phyloP scores from a whole-genome alignment of 2,329 filamentous ascomycete genomes.

The Colletotrichum agaves region DNA sequence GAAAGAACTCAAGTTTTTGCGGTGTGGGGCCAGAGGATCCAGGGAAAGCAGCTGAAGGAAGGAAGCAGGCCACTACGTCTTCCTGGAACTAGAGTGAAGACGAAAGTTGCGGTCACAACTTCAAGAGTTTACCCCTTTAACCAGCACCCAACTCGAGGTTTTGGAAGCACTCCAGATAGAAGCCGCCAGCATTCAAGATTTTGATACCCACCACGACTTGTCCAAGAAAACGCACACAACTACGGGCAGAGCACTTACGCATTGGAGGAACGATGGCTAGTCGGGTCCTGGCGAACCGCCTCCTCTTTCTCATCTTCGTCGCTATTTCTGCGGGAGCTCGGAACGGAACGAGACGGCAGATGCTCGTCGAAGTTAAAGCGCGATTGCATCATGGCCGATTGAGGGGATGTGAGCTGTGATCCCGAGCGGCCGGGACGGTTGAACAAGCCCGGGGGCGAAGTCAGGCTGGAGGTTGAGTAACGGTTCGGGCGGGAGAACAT shows the following conservation, averaged over 20 bases:
- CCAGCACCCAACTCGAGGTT: no score
- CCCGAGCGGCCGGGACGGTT: conserved; percentile 80
- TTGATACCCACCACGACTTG: conserved; percentile 31
- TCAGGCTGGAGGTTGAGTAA: conserved; percentile 89
- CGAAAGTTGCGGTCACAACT: neutral
- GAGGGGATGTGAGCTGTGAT: conserved; percentile 83
- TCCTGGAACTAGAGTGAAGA: neutral
- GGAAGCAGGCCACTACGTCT: neutral
- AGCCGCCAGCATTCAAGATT: neutral
- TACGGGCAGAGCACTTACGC: conserved; percentile 70
- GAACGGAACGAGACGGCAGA: conserved; percentile 85
- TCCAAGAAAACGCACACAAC: conserved; percentile 18
- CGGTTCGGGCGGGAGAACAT: conserved; percentile 86
- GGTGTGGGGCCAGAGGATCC: neutral
- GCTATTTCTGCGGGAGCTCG: conserved; percentile 87
- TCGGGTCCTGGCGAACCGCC: conserved; percentile 74
- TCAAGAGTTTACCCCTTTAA: neutral
- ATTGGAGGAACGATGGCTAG: conserved; percentile 78
- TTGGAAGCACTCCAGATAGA: no score
- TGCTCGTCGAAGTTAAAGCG: conserved; percentile 70
- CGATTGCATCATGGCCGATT: conserved; percentile 69
- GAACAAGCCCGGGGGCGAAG: conserved; percentile 80
- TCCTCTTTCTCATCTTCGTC: conserved; percentile 90
- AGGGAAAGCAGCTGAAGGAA: neutral
- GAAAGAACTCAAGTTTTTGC: conserved; percentile 1